These are phyloP conservation scores for Neopestalotiopsis sp. DNA, from an alignment of 2,329 filamentous ascomycete species.

Conservation along the genomic window DNA sequence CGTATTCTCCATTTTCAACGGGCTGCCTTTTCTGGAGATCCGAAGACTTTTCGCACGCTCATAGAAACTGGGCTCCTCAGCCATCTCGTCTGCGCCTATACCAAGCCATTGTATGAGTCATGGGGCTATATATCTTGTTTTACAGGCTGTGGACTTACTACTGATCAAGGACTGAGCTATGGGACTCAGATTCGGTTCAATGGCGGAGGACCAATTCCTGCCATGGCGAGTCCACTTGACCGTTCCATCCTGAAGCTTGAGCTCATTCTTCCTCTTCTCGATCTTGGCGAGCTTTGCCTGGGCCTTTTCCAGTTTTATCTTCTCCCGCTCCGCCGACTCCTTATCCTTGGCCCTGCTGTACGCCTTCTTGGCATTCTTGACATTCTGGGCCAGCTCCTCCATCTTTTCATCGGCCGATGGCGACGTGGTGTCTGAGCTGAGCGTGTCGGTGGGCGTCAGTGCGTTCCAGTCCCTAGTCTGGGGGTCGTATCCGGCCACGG, in stretches of 20 bases:
- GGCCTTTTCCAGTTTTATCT: slow-evolving; percentile 37
- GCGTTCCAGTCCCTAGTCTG: slow-evolving; percentile 58
- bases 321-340: slow-evolving; percentile 49
- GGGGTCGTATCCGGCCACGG: slow-evolving; percentile 63
- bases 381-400: slow-evolving; percentile 35
- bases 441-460: slow-evolving; percentile 50
- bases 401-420: slow-evolving; percentile 38
- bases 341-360: slow-evolving; percentile 40
- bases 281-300: slow-evolving; percentile 49
- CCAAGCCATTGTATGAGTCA: background rate
- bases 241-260: slow-evolving; percentile 37
- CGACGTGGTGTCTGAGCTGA: slow-evolving; percentile 46
- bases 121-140: background rate
- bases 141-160: slow-evolving; percentile 20
- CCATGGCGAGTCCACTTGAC: slow-evolving; percentile 51
- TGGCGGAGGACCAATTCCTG: slow-evolving; percentile 56
- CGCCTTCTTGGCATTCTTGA: slow-evolving; percentile 39
- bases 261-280: slow-evolving; percentile 43
- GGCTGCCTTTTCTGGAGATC: background rate
- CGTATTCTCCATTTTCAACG: background rate
- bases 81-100: background rate
- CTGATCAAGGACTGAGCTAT: slow-evolving; percentile 48
- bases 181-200: slow-evolving; percentile 54
- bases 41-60: background rate
- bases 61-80: background rate